These are phyloP conservation scores for Suillus spraguei DNA, from an alignment of 768 basidiomycete species.

Conservation along the genomic window DNA sequence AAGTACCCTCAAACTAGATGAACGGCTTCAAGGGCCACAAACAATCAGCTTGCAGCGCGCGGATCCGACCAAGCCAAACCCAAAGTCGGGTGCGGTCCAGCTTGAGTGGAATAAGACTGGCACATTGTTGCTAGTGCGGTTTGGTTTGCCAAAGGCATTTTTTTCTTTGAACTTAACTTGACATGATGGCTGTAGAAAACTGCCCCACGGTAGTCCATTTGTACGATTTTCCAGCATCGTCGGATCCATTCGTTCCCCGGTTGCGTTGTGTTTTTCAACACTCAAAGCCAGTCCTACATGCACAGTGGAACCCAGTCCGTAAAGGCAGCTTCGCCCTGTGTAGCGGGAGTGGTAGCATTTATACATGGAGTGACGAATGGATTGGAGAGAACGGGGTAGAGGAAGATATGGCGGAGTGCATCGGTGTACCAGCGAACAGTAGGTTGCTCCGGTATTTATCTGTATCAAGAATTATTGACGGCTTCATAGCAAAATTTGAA, in stretches of 20 bases:
- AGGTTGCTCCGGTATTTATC: slow-evolving; percentile 16
- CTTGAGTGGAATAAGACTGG: slow-evolving; percentile 85
- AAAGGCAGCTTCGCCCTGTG: slow-evolving; percentile 69
- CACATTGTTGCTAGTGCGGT: slow-evolving; percentile 70
- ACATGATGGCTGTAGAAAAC: slow-evolving; percentile 47
- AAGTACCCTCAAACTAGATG: slow-evolving; percentile 46
- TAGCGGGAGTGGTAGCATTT: slow-evolving; percentile 67
- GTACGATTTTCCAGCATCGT: slow-evolving; percentile 68
- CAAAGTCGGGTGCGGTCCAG: slow-evolving; percentile 69
- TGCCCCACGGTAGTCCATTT: slow-evolving; percentile 67
- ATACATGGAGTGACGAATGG: slow-evolving; percentile 87
- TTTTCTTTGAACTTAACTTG: slow-evolving; percentile 6
- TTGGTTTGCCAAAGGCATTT: slow-evolving; percentile 44
- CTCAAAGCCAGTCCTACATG: slow-evolving; percentile 59
- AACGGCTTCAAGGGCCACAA: slow-evolving; percentile 60
- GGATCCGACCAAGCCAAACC: slow-evolving; percentile 63
- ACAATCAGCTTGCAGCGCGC: slow-evolving; percentile 49
- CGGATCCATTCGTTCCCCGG: slow-evolving; percentile 58
- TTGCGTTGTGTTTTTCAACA: slow-evolving; percentile 73
- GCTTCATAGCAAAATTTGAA: slow-evolving; percentile 63
- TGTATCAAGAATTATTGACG: slow-evolving; percentile 3
- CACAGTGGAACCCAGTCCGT: slow-evolving; percentile 86
- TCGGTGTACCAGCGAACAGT: slow-evolving; percentile 88
- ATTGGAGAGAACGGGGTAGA: slow-evolving; percentile 58
- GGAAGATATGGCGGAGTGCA: slow-evolving; percentile 85